Evolutionary conservation across 345 rosid species (phyloP), one percentile per base, ranked within the genome.

Genomic region (Pugionium dolabratum): DNA sequence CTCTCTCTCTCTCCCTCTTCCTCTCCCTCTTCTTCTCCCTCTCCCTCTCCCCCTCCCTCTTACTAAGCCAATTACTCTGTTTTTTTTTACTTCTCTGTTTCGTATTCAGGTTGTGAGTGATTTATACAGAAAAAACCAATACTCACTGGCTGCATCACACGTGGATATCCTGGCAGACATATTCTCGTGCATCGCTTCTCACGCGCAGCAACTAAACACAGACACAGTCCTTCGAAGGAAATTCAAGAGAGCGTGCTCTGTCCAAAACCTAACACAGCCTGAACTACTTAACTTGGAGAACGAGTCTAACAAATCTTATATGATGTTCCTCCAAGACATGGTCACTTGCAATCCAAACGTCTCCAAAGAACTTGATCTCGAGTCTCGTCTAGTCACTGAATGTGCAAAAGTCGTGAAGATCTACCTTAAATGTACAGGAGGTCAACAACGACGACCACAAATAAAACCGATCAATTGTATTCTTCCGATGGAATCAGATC

Each of bases 241-340:
- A 66, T 76, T 91, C 75, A 86, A 77, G 78, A 85, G 71, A 79
- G 93, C 83, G 1, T 91, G 96, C 70, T 71, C 80, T 0, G 75
- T 84, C n/a, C 76, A 85, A 44, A 95, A 84, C 76, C 80, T 95
- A 37, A 75, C 91, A 3, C 88, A 84, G 49, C 99, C 96, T 62
- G 94, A 86, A 1, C 36, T 87, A 26, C 86, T 95, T 34, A 90
- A 82, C 76, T 95, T 95, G 43, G 97, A 91, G 64, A 95, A 89
- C 7, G 97, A 95, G 43, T 70, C 97, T 7, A 80, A 85, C 76
- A 86, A 82, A 67, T 82, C 74, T 40, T 86, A 81, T 76, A 84
- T 95, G 49, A 79, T 60, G 44, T 84, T 88, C 62, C 88, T 94
- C 5, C 85, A 79, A 64, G 83, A 79, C 66, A 58, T 84, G 62